phyloP scores from a whole-genome alignment of 2,329 filamentous ascomycete species.

The Colletotrichum agaves region DNA sequence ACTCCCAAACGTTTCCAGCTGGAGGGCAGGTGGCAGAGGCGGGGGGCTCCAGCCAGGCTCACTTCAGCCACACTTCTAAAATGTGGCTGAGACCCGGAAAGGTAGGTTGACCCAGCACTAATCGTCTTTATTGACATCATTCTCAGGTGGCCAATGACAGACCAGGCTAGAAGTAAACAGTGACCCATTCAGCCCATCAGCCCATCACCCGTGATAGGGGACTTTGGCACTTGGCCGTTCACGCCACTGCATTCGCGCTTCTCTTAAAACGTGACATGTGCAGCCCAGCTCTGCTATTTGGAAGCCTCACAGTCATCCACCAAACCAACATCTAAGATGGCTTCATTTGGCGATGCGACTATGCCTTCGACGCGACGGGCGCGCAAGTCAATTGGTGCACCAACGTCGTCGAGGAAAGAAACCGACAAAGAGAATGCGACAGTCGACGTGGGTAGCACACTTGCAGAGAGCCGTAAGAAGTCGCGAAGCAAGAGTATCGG shows the following conservation, averaged over 20 bases:
- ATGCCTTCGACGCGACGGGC: conserved; percentile 66
- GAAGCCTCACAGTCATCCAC: conserved; percentile 3
- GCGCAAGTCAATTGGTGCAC: conserved; percentile 76
- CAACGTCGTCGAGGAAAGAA: conserved; percentile 20
- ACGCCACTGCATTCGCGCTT: conserved; percentile 35
- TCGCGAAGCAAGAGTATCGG: conserved; percentile 96
- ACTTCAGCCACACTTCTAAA: too few relatives aligned
- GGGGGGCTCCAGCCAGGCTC: too few relatives aligned
- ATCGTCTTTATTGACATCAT: conserved; percentile 34
- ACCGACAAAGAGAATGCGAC: conserved; percentile 84
- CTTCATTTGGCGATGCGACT: conserved; percentile 57
- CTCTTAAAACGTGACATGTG: conserved; percentile 36
- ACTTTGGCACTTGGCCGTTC: conserved; percentile 39
- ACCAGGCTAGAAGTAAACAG: conserved; percentile 30
- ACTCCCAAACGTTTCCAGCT: too few relatives aligned
- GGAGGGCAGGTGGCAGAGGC: too few relatives aligned
- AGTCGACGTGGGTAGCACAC: conserved; percentile 67
- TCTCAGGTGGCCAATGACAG: conserved; percentile 19
- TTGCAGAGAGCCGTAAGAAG: conserved; percentile 69
- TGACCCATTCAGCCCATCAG: conserved; percentile 30
- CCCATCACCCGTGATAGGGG: conserved; percentile 22
- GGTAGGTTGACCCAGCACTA: conserved; percentile 34
- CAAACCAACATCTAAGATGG: conserved; percentile 46
- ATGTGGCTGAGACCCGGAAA: background rate
- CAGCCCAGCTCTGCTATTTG: conserved; percentile 3